Evolutionary conservation across 441 rosid species (phyloP), one percentile per base, ranked within the genome.

Genomic region (Pelargonium citronellum): DNA sequence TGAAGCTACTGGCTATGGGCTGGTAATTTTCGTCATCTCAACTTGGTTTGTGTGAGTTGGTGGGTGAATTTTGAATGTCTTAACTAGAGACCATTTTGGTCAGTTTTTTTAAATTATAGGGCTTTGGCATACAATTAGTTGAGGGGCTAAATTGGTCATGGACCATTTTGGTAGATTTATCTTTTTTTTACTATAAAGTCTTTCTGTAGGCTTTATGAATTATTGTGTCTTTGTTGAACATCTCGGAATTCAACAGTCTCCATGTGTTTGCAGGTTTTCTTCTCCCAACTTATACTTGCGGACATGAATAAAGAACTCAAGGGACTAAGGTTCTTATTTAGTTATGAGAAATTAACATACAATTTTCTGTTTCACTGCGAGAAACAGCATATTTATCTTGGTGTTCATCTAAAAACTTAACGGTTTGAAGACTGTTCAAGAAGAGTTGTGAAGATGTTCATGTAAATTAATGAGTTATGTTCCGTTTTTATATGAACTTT

Each of bases 1-100:
- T 70, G 99, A 95, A 87, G 99, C 98, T 74, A 91, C 97, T 77
- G 99, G 98, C 81, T 95, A 95, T 82, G 99, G 98, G 47, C 89
- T 95, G 97, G 99, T 95, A 90, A 84, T 69, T 66, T 71, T 55
- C 61, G 3, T 78, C 67, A 39, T 47, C 72, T 72, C 41, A 58
- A 70, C 68, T 78, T 24, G 55, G 64, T 66, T 69, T 71, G 57
- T 72, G 34, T 51, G 7, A 12, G 57, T 49, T 30, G 37, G 57
- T 51, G 58, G 58, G 17, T 51, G 58, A 12, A 37, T 37, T 37
- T 37, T 5, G 43, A 39, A 39, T 39, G 10, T 39, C 43, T 39
- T 39, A 39, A 39, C 43, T 39, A 7, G 43, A 10, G 43, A 39
- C 43, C 43, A 37, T 37, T 5, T 37, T 37, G 7, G 41, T 6